These are phyloP conservation scores for Chionographis japonica DNA, from an alignment of 106 monocot species.

Conservation along the genomic window DNA sequence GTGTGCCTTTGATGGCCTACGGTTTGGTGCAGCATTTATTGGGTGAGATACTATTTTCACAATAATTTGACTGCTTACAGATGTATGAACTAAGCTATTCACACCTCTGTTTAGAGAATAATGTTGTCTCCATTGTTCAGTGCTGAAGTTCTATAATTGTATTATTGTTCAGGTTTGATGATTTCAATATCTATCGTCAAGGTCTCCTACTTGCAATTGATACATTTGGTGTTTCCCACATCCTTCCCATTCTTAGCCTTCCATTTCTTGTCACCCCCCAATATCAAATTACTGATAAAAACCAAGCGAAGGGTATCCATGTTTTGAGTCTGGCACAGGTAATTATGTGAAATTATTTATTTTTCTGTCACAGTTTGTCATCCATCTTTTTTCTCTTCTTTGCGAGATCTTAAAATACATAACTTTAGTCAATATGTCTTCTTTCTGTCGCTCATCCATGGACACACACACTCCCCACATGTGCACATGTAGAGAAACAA, in stretches of 20 bases:
- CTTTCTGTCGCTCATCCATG: neutral
- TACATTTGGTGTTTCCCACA: constrained; percentile 89
- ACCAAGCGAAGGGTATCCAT: constrained; percentile 12
- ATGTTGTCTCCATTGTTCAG: neutral
- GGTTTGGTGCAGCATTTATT: constrained; percentile 92
- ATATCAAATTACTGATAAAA: constrained; percentile 4
- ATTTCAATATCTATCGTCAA: constrained; percentile 82
- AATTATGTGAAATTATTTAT: neutral
- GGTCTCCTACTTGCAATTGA: constrained; percentile 75
- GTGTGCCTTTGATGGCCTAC: constrained; percentile 97
- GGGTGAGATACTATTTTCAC: constrained; percentile 40
- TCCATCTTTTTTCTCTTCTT: constrained; percentile 1
- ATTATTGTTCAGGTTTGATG: constrained; percentile 66
- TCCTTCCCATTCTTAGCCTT: constrained; percentile 74
- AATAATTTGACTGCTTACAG: constrained; percentile 1
- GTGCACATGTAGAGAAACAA: too few species aligned
- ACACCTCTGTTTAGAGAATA: neutral
- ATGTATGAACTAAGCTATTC: neutral
- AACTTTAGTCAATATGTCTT: neutral
- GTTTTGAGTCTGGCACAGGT: constrained; percentile 40
- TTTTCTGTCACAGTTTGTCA: neutral
- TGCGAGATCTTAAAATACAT: neutral
- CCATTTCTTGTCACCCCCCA: constrained; percentile 55
- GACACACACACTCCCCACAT: too few species aligned
- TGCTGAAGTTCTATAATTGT: neutral